Evolutionary conservation across 2,329 filamentous ascomycete genomes (phyloP).

Genomic region (Hirsutella thompsonii): DNA sequence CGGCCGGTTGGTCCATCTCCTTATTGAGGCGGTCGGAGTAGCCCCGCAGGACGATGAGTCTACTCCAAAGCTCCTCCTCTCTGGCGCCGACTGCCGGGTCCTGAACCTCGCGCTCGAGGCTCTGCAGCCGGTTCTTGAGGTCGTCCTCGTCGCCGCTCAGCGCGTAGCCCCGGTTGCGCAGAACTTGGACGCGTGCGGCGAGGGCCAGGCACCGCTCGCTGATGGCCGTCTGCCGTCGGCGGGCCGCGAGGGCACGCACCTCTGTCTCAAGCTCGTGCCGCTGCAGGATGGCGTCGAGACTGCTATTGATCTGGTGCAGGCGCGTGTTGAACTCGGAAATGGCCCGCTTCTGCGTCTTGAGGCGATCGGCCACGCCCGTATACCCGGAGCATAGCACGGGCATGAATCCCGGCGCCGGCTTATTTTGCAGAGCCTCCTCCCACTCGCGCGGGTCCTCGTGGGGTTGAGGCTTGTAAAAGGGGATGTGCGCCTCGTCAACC

Average conservation of each 20-base stretch:
- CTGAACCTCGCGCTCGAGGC: slow-evolving; percentile 54
- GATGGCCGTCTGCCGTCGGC: slow-evolving; percentile 58
- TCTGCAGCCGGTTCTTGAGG: slow-evolving; percentile 56
- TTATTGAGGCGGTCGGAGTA: slow-evolving; percentile 59
- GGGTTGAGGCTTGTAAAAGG: slow-evolving; percentile 58
- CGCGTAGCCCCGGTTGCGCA: slow-evolving; percentile 71
- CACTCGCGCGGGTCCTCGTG: slow-evolving; percentile 66
- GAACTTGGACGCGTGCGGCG: slow-evolving; percentile 66
- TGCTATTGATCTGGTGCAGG: slow-evolving; percentile 69
- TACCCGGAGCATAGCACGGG: slow-evolving; percentile 68
- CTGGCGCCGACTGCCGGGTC: slow-evolving; percentile 64
- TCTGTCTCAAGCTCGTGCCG: slow-evolving; percentile 66
- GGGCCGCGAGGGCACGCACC: slow-evolving; percentile 59
- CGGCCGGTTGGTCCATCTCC: slow-evolving; percentile 57
- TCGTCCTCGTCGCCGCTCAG: slow-evolving; percentile 70
- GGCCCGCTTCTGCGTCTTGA: slow-evolving; percentile 58
- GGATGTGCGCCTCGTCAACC: slow-evolving; percentile 60
- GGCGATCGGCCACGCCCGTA: slow-evolving; percentile 54
- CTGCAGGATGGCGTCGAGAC: slow-evolving; percentile 57
- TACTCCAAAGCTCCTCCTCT: slow-evolving; percentile 77
- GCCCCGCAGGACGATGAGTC: slow-evolving; percentile 62
- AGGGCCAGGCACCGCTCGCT: slow-evolving; percentile 62
- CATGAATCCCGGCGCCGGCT: slow-evolving; percentile 64
- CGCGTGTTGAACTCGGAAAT: slow-evolving; percentile 57
- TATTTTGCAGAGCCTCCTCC: slow-evolving; percentile 72